A percentile compares a stretch with the other conserved stretches of the same genome.
phyloP scores from a whole-genome alignment of 2,329 filamentous ascomycete genomes.

The Fusarium decemcellulare region DNA sequence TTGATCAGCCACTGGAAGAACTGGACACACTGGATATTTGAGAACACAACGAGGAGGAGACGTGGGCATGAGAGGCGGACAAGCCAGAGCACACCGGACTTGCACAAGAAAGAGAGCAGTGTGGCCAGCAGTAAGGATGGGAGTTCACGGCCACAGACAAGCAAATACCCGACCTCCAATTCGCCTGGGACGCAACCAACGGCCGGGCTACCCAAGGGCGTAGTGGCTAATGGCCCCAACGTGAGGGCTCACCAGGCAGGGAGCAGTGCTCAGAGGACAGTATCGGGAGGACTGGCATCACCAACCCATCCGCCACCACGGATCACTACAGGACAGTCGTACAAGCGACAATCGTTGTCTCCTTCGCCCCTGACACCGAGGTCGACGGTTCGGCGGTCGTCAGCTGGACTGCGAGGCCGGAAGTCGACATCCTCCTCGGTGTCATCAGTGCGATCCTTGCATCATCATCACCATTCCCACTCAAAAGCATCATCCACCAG shows the following conservation, averaged over 20 bases:
- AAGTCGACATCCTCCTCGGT: constrained; percentile 98
- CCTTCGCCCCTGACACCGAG: constrained; percentile 91
- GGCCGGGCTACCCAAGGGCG: constrained; percentile 63
- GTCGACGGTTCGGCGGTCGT: constrained; percentile 86
- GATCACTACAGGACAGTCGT: constrained; percentile 56
- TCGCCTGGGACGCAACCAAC: constrained; percentile 55
- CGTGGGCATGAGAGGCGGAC: constrained; percentile 64
- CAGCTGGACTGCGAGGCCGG: constrained; percentile 85
- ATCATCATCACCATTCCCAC: constrained; percentile 87
- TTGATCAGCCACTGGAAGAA: constrained; percentile 74
- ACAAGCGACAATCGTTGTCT: constrained; percentile 85
- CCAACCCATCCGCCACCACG: constrained; percentile 49
- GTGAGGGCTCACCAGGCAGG: constrained; percentile 46
- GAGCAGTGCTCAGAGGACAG: constrained; percentile 36
- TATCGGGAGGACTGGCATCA: constrained; percentile 45
- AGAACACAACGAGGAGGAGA: constrained; percentile 69
- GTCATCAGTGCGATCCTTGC: constrained; percentile 92
- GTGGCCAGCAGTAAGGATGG: constrained; percentile 64
- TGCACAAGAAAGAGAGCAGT: constrained; percentile 65
- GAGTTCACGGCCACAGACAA: constrained; percentile 72
- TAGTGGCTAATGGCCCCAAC: constrained; percentile 66
- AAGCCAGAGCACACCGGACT: constrained; percentile 72
- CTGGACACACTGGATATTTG: constrained; percentile 75
- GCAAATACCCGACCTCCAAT: constrained; percentile 65
- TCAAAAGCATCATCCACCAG: constrained; percentile 96